Base-by-base conservation (phyloP, 2,329 filamentous ascomycete genomes). In the Fonsecaea pugnacius region DNA sequence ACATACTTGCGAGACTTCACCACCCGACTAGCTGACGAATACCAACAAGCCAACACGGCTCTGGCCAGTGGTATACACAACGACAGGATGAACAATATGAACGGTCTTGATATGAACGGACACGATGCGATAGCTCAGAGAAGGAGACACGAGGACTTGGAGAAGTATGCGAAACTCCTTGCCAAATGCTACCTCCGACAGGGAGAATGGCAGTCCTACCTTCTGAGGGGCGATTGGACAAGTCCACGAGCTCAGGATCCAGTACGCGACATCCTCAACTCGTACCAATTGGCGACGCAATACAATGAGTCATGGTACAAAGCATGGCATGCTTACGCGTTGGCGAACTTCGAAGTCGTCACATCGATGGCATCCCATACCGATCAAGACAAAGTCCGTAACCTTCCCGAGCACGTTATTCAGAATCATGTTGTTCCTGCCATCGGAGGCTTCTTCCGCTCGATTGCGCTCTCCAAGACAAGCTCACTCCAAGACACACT, bases 241-340 rank as follows among this genome's bases (percentile, higher is more conserved):
- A 87, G 91, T 67, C 89, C 91, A 8, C 89, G 91, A 69, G 91
- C 96, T 6, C 87, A 91, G 59, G 94, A 98, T 54, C 89, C 91
- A 69, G 91, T 96, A 3, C 87, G 91, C 58, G 94, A 98, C 59
- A 92, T 99, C 63, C 82, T 99, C 27, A 85, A 87, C n/a, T 92
- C 95, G 1, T 99, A 98, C 76, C 88, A 89, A 18, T 89, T 93
- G 64, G 96, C 96, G 1, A 99, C 95, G 1, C 89, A 91, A 64
- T 97, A 96, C 78, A 96, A 99, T 75, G 89, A 92, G 36, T 88
- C 89, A 66, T 99, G 94, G 87, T 99, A 99, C 81, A 99, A 99
- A 79, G 95, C 96, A 7, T 99, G 95, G 95, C 95, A 99, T 78
- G 91, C 95, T 0, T 99, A 95, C 94, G 96, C 95, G 10, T 79